phyloP scores from a whole-genome alignment of 225 moss, liverwort and hornwort genomes.

The Pseudoscleropodium purum region DNA sequence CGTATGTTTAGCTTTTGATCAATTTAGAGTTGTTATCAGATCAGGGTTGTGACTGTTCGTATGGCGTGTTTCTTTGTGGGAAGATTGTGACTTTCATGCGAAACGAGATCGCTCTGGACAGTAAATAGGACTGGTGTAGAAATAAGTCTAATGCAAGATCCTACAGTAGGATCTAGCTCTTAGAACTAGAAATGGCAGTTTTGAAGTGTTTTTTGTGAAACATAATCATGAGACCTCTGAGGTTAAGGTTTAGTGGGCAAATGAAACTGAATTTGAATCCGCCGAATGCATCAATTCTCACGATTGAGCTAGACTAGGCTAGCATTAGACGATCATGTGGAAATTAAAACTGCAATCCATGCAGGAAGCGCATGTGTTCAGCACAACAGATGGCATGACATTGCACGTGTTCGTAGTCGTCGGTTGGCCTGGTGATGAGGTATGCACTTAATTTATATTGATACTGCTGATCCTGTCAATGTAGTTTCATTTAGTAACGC shows the following conservation, averaged over 20 bases:
- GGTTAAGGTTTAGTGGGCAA: background rate
- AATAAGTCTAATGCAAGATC: background rate
- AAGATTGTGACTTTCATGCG: background rate
- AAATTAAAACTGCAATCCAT: background rate
- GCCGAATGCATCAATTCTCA: background rate
- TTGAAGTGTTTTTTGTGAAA: too few species aligned
- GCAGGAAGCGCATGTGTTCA: slow-evolving; percentile 94
- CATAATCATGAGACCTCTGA: too few species aligned
- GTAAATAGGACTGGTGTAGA: background rate
- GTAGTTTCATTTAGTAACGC: background rate
- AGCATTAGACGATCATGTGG: background rate
- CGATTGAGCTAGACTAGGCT: background rate
- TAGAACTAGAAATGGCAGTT: background rate
- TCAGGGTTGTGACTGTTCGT: background rate
- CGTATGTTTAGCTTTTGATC: background rate
- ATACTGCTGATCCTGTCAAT: background rate
- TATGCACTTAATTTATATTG: background rate
- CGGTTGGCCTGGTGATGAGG: slow-evolving; percentile 74
- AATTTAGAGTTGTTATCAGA: background rate
- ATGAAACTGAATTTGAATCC: background rate
- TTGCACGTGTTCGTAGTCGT: slow-evolving; percentile 76
- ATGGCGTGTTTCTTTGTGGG: too few species aligned
- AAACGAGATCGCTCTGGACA: background rate
- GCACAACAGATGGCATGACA: slow-evolving; percentile 82
- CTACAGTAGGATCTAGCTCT: background rate